These are phyloP conservation scores for Melaleuca alternifolia DNA, from an alignment of 345 rosid species.

Conservation along the genomic window DNA sequence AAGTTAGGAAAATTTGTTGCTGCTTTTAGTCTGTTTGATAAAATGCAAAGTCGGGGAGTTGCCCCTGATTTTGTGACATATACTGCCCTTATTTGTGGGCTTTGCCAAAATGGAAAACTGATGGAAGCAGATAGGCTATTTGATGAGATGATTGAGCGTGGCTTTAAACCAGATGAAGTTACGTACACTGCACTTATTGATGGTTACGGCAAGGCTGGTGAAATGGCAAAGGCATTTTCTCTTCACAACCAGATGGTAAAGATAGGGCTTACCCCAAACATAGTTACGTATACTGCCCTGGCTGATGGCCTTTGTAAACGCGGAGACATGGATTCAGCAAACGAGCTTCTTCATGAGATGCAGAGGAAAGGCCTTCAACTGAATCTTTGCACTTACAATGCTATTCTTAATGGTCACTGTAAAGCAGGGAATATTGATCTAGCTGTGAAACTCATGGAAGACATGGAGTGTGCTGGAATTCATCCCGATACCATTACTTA, in stretches of 20 bases:
- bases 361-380: conserved; percentile 60
- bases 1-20: conserved; percentile 40
- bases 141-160: conserved; percentile 44
- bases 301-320: conserved; percentile 80
- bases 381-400: conserved; percentile 66
- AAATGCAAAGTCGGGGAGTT: conserved; percentile 41
- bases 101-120: conserved; percentile 54
- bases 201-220: conserved; percentile 78
- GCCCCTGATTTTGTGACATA: conserved; percentile 62
- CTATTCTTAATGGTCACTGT: conserved; percentile 75
- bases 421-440: conserved; percentile 55
- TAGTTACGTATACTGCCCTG: conserved; percentile 76
- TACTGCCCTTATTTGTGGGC: conserved; percentile 66
- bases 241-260: conserved; percentile 82
- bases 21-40: conserved; percentile 43
- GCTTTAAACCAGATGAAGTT: conserved; percentile 65
- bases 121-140: conserved; percentile 58
- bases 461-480: conserved; percentile 51
- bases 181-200: conserved; percentile 69
- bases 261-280: conserved; percentile 53
- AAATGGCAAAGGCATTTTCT: conserved; percentile 57
- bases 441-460: conserved; percentile 67
- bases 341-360: conserved; percentile 88
- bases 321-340: conserved; percentile 77
- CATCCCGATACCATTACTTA: conserved; percentile 62